phyloP scores from a whole-genome alignment of 306 rosid genomes.

The Malus asiatica region DNA sequence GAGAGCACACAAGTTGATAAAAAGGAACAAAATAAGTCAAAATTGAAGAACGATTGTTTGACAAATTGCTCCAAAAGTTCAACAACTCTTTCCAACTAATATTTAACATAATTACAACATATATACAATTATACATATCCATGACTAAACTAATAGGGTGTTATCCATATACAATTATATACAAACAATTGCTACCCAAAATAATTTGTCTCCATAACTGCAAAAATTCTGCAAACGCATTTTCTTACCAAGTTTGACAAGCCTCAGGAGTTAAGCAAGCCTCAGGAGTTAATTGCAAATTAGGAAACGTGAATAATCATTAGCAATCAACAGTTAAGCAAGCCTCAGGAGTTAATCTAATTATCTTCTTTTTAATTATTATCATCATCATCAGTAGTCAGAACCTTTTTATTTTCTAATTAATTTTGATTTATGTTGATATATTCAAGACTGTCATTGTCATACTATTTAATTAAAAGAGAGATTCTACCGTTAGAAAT shows the following conservation, averaged over 20 bases:
- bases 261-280: no score
- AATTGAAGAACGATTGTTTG: not conserved
- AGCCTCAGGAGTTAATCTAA: not conserved
- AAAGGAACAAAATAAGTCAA: not conserved
- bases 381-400: not conserved
- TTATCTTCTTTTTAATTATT: not conserved
- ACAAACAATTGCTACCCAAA: no score
- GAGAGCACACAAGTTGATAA: not conserved
- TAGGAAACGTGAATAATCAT: conserved; percentile 4
- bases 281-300: no score
- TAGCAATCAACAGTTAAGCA: not conserved
- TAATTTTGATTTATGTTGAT: not conserved
- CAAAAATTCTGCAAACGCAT: no score
- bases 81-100: not conserved
- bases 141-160: no score
- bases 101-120: no score
- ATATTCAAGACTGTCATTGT: not conserved
- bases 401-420: not conserved
- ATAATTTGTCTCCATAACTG: no score
- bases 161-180: no score
- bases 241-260: no score
- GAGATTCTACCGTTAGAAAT: not conserved
- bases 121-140: no score
- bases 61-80: not conserved
- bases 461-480: not conserved